phyloP scores from a whole-genome alignment of 1,284 basidiomycete species.

The Gomphus bonarii region DNA sequence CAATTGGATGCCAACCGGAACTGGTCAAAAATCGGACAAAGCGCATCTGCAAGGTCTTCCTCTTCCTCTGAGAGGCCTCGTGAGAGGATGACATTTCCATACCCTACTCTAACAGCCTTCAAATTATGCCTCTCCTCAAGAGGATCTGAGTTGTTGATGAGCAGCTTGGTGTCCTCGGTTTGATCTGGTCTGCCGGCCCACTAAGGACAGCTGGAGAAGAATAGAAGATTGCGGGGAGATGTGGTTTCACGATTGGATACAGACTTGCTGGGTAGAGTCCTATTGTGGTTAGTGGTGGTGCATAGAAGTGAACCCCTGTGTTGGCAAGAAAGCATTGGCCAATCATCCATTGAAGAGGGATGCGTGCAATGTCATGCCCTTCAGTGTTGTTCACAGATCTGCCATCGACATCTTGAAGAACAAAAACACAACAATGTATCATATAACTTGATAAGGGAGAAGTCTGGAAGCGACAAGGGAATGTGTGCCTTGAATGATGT shows the following conservation, averaged over 20 bases:
- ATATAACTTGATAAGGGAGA: not conserved
- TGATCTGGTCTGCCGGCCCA: too few species aligned
- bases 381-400: constrained; percentile 42
- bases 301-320: constrained; percentile 45
- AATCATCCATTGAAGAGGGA: constrained; percentile 47
- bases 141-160: too few species aligned
- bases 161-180: too few species aligned
- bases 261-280: constrained; percentile 37
- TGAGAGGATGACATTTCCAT: not conserved
- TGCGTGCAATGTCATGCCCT: constrained; percentile 37
- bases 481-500: too few species aligned
- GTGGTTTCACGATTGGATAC: constrained; percentile 25
- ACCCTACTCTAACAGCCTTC: too few species aligned
- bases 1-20: constrained; percentile 32
- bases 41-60: constrained; percentile 37
- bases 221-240: constrained; percentile 21
- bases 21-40: constrained; percentile 38
- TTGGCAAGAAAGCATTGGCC: constrained; percentile 36
- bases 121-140: too few species aligned
- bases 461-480: not conserved
- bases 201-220: constrained; percentile 1
- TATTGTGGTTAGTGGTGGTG: constrained; percentile 34
- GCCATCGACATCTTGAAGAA: constrained; percentile 34
- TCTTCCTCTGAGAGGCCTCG: constrained; percentile 28
- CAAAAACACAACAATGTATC: not conserved